Evolutionary conservation across 225 moss, liverwort and hornwort species (phyloP).

Genomic region (Bryoerythrophyllum caledonicum): DNA sequence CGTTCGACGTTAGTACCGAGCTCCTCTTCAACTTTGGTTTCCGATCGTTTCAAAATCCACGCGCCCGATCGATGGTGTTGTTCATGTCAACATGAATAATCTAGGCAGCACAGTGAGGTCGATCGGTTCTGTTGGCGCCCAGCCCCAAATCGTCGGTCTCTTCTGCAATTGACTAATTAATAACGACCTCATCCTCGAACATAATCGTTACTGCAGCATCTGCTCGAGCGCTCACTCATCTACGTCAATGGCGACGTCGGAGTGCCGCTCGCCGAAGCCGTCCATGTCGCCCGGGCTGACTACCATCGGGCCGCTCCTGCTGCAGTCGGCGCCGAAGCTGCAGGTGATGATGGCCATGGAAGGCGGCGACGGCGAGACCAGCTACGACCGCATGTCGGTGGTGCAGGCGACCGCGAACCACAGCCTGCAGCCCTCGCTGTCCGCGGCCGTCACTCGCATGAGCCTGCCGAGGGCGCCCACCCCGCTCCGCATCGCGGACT

Average conservation of each 20-base stretch:
- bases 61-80: too few species aligned
- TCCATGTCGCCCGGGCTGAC: background rate
- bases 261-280: constrained; percentile 13
- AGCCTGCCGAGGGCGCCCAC: constrained; percentile 5
- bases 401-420: constrained; percentile 42
- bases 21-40: too few species aligned
- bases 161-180: too few species aligned
- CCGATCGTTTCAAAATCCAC: too few species aligned
- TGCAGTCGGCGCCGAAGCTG: background rate
- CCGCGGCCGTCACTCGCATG: constrained; percentile 38
- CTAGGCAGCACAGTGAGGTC: too few species aligned
- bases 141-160: too few species aligned
- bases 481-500: constrained; percentile 43
- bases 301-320: background rate
- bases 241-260: background rate
- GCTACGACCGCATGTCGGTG: constrained; percentile 53
- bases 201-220: too few species aligned
- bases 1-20: too few species aligned
- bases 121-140: too few species aligned
- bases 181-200: too few species aligned
- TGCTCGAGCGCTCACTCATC: too few species aligned
- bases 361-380: constrained; percentile 47
- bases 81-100: too few species aligned
- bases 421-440: constrained; percentile 20
- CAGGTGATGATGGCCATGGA: constrained; percentile 35